Evolutionary conservation across 129 eudicot species (phyloP), one percentile per base, ranked within the genome.

Genomic region (Calendula officinalis): DNA sequence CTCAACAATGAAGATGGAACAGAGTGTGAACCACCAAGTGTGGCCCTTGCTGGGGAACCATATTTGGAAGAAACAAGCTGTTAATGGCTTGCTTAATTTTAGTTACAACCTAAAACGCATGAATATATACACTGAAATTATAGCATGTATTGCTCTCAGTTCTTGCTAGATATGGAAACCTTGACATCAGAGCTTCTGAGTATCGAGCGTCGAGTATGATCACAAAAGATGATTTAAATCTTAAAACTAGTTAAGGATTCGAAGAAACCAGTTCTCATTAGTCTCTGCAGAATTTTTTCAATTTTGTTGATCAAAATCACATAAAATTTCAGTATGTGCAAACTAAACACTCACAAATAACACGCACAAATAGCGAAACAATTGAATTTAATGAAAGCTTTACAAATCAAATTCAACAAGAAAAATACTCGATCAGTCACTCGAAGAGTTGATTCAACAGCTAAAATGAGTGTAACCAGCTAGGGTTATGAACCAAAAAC

Each of bases 1-100:
- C 72, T 62, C 35, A 53, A 67, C 30, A 67, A 7, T 1, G 62
- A 66, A 22, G 71, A 66, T 42, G 50, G 61, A 66, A 52, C 40
- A 45, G 55, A 44, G 8, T 62, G 53, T 12, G 37, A 22, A 44
- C 67, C 68, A 33, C 41, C 56, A 44, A 62, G 55, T 36, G 72
- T 37, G 61, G 62, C 50, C 71, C 71, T 52, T n/a, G n/a, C n/a
- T 22, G 71, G 3, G 71, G 71, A 3, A 67, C 72, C 72, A 67
- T 67, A 40, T 67, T 67, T 15, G 11, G 17, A 37, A 48, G 8
- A 30, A 38, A 37, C 41, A 59, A 39, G 8, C 47, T 32, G 47
- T 37, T 47, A 59, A 58, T 36, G 4, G 12, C 13, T 49, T 49
- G 55, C 32, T 49, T 15, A 49, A 9, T 49, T 50, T 50, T 50